Base-by-base conservation (phyloP, 768 basidiomycete genomes). In the Tulasnella sp. region DNA sequence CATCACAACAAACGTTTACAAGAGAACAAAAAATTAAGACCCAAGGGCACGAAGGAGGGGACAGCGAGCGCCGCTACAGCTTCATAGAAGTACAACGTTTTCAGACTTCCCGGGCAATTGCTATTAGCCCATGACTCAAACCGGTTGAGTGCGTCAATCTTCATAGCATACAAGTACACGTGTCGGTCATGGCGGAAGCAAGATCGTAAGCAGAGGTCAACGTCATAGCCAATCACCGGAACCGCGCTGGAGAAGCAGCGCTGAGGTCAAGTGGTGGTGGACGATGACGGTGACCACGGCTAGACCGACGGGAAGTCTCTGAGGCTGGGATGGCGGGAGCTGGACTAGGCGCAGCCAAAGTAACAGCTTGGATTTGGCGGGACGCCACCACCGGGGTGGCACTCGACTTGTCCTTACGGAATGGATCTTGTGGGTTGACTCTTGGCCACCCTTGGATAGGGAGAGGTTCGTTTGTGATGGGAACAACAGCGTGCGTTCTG, bases 371-470 rank as follows among this genome's bases (percentile, higher is more conserved):
- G 34, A 32, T 48, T 48, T 48, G 46, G 27, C 29, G 29, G 34
- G 46, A 48, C 8, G 46, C 27, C 21, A 48, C 46, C 46, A 48
- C 46, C 25, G 46, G 46, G 27, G 55, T 46, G 14, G 41, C 36
- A 11, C 34, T 40, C 23, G 39, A 17, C 21, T 43, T 46, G 12
- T 46, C 15, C 17, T 34, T 32, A 21, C 55, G 55, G 12, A 45
- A 36, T 12, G 55, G 55, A 36, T 57, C 43, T 46, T 57, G 55
- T 1, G 55, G 55, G 55, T 57, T 57, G 17, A 34, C 43, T 9
- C 55, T 41, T 4, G 55, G 55, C 55, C 55, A 57, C 29, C 48
- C 35, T 23, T 11, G 40, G 1, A 57, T 45, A 29, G 55, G 55
- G 25, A 57, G 55, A 32, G 55, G 55, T 27, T 57, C 55, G 14